Evolutionary conservation across 192 early-diverging fungal species (phyloP), one percentile per base, ranked within the genome.

Genomic region (Ambispora gerdemannii): DNA sequence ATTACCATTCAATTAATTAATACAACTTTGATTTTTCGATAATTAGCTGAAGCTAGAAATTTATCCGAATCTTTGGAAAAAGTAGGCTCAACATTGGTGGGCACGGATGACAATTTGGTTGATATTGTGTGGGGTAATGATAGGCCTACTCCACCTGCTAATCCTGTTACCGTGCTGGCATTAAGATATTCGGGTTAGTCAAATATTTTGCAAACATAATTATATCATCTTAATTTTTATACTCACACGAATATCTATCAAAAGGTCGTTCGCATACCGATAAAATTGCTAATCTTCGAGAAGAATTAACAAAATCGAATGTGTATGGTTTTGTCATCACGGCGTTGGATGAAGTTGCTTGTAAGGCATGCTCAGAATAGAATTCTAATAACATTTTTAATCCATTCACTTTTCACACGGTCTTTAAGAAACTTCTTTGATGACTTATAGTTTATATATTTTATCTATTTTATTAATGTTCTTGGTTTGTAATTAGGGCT

Each of bases 331-430:
- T 93, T 52, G 86, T 95, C 2, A 86, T 96, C 4, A 88, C 94
- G 6, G 94, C 89, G 7, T 82, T 99, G 62, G 97, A 97, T 76
- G 97, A 98, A 80, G 86, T 98, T 70, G 93, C 93, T 10, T 98
- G 97, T 70, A 59, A 35, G n/a, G n/a, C n/a, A n/a, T n/a, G n/a
- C n/a, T n/a, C n/a, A n/a, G n/a, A n/a, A n/a, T n/a, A n/a, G n/a
- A n/a, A n/a, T n/a, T n/a, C 53, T 55, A 20, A 56, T 56, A 33
- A 1, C 19, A 25, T 56, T 35, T 17, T 68, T 2, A 20, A 28
- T 11, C 6, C 2, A 24, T 4, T n/a, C n/a, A n/a, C n/a, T n/a
- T n/a, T n/a, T n/a, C n/a, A n/a, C n/a, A n/a, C n/a, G n/a, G n/a
- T n/a, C n/a, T n/a, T n/a, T n/a, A n/a, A n/a, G n/a, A n/a, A 50